Evolutionary conservation across 306 rosid genomes (phyloP).

Genomic region (Quercus rubra): DNA sequence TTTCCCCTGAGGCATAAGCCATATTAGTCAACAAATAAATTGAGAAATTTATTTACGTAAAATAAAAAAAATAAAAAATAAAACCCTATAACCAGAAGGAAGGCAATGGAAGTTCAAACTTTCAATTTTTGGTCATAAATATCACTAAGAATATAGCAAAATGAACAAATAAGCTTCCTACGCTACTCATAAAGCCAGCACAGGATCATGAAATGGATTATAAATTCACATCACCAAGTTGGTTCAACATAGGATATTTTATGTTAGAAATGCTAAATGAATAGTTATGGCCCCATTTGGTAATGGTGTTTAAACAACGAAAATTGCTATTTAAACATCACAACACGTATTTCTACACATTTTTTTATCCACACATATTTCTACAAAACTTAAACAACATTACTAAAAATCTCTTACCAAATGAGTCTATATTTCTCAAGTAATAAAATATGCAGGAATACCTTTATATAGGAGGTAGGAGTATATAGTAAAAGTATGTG

Average conservation of each 20-base stretch:
- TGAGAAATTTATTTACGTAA: not conserved
- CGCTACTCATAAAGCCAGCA: not conserved
- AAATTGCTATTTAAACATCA: too few species aligned
- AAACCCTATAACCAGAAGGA: not conserved
- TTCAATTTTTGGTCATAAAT: not conserved
- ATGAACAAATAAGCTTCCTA: constrained; percentile 4
- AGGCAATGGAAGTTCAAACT: constrained; percentile 5
- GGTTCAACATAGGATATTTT: constrained; percentile 7
- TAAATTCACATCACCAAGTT: not conserved
- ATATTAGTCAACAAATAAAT: constrained; percentile 20
- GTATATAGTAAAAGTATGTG: too few species aligned
- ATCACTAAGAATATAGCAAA: not conserved
- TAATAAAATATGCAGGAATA: too few species aligned
- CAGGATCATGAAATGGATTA: constrained; percentile 13
- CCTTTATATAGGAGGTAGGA: too few species aligned
- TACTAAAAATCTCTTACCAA: too few species aligned
- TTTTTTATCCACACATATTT: too few species aligned
- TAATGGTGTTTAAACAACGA: too few species aligned
- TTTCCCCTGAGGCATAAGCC: constrained; percentile 64
- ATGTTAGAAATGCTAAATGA: not conserved
- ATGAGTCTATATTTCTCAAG: too few species aligned
- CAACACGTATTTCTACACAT: too few species aligned
- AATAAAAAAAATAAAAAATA: not conserved
- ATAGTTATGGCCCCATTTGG: too few species aligned
- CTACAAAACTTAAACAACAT: too few species aligned